Conservation (phyloP, 2,329 filamentous ascomycete species). For the Aspergillus novoparasiticus region DNA sequence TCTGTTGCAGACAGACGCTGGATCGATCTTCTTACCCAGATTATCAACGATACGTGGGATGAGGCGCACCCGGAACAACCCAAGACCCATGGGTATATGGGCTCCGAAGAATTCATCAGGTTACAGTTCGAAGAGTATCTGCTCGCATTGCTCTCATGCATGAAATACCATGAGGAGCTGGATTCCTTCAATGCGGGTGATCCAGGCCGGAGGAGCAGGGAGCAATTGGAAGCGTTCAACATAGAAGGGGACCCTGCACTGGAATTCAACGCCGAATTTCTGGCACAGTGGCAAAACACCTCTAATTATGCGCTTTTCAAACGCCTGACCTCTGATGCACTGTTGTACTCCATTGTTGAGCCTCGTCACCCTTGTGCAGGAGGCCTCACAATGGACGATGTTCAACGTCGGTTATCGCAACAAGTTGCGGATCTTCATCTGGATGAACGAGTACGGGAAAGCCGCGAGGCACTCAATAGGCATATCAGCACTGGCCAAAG, state of each 20-base stretch:
- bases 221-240: conserved; percentile 58
- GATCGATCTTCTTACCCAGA: conserved; percentile 94
- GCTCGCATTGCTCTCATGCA: conserved; percentile 79
- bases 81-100: conserved; percentile 92
- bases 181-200: conserved; percentile 51
- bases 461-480: conserved; percentile 81
- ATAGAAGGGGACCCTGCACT: conserved; percentile 79
- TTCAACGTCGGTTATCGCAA: conserved; percentile 84
- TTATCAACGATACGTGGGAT: conserved; percentile 96
- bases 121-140: conserved; percentile 98
- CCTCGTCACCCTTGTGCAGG: conserved; percentile 92
- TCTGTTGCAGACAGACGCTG: conserved; percentile 88
- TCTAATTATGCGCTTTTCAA: conserved; percentile 93
- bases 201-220: conserved; percentile 41
- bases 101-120: conserved; percentile 95
- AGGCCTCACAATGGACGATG: conserved; percentile 88
- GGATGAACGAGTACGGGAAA: conserved; percentile 83
- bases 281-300: conserved; percentile 83
- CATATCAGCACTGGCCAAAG: conserved; percentile 86
- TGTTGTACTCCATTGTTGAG: conserved; percentile 92
- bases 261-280: conserved; percentile 83
- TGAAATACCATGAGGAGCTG: conserved; percentile 82
- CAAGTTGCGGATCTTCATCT: conserved; percentile 93
- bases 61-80: conserved; percentile 83
- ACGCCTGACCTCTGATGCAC: conserved; percentile 70